Base-by-base conservation (phyloP, 192 early-diverging fungal genomes). In the Linnemannia elongata region DNA sequence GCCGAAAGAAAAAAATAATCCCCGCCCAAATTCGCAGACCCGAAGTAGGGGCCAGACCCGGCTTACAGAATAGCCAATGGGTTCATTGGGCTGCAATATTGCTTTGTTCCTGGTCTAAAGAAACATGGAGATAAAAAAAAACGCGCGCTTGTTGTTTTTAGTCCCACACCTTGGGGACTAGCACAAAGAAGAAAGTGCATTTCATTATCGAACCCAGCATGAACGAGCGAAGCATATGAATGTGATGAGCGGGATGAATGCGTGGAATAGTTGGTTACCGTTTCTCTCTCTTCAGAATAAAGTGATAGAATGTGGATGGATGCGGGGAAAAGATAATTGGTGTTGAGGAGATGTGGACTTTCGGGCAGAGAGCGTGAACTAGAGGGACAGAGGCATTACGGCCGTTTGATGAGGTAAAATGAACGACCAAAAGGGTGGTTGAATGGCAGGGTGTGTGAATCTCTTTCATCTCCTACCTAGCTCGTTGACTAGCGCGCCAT, bases 271-370 rank as follows among this genome's bases (percentile, higher is more conserved):
- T 60, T n/a, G 55, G n/a, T 27, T 10, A n/a, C n/a, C 55, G n/a
- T 12, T 57, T 20, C 18, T 18, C 49, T 52, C 5, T 52, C 4
- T 30, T 7, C 22, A 10, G n/a, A 60, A 12, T 8, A 60, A 27
- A 60, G 38, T 60, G 30, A 27, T 30, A 33, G 27, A 15, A 13
- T 1, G 7, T 35, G 30, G 27, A 66, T 33, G 27, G 49, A 20
- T 33, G 60, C 60, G 60, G 60, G 60, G 60, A 66, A 66, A 57
- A 57, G 55, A 57, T 66, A 66, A 66, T 66, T 66, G 60, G 60
- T 66, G 60, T 66, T 15, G 9, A 33, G 60, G 30, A 66, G 12
- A 33, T 66, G 12, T 66, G 60, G 60, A 66, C 30, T 66, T 66
- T 66, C 30, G 60, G 60, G n/a, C 22, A 27, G n/a, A 33, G 27